Base-by-base conservation (phyloP, 2,329 filamentous ascomycete genomes). In the Davidsoniella neocaledoniae region DNA sequence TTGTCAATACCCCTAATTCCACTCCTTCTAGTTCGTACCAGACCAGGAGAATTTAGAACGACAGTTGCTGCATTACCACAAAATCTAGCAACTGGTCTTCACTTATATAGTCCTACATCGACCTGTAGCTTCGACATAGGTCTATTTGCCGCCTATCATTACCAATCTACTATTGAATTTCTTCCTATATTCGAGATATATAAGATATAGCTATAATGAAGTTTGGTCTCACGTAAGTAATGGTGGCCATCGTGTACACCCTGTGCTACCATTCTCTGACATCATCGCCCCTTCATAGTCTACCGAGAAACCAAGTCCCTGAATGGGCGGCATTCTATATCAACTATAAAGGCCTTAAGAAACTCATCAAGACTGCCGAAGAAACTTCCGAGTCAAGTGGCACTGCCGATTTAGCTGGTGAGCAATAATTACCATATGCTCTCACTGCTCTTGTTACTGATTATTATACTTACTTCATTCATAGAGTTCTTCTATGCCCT, bases 401-500 rank as follows among this genome's bases (percentile, higher is more conserved):
- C 57, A 76, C 83, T 59, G 81, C 85, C 54, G 91, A 98, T 74
- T 73, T 94, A 66, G 87, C 90, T 71, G 87, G 90, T 94, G 75
- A 36, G 43, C 33, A 21, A 10, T 9, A 16, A 26, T 37, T 25
- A 16, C 39, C 29, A 21, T 19, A 17, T 44, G 12, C 21, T 14
- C 17, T 6, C 17, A 29, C 42, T 38, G 9, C 14, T 43, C 43
- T 19, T 5, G 23, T 39, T 38, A 38, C 36, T 52, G 29, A 38
- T 19, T 4, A 17, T 47, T 17, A 12, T 29, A 14, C 6, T 23
- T 19, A 5, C 29, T 17, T 33, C 21, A 47, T 29, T 41, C 39
- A 59, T 69, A 95, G 91, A 88, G 65, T 94, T 98, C 73, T 94
- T 95, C 70, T 94, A 90, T 65, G 85, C 83, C 56, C 79, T 98